phyloP scores from a whole-genome alignment of 805 yeast genomes.

The Komagataella populi region DNA sequence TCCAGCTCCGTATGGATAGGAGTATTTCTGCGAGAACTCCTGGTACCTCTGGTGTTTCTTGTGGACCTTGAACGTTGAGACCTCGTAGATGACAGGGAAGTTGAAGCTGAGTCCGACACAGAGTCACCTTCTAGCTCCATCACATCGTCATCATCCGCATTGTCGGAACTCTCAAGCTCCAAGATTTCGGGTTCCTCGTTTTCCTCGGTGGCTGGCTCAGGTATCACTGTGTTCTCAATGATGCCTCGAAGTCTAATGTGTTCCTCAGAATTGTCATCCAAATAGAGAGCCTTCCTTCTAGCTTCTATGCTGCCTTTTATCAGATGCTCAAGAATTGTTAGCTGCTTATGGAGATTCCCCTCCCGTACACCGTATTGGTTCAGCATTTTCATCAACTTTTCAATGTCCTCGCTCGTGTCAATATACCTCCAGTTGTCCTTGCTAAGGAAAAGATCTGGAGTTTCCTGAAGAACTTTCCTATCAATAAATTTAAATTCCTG shows the following conservation, averaged over 20 bases:
- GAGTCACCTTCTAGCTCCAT: neutral
- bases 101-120: neutral
- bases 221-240: conserved; percentile 21
- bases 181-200: conserved; percentile 7
- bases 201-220: conserved; percentile 13
- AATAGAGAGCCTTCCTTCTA: conserved; percentile 38
- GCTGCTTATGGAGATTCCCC: conserved; percentile 46
- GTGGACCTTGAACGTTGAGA: conserved; percentile 17
- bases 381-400: conserved; percentile 46
- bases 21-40: neutral
- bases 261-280: conserved; percentile 27
- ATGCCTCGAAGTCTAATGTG: conserved; percentile 26
- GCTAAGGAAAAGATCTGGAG: conserved; percentile 37
- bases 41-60: neutral
- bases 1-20: neutral
- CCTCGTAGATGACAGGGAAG: conserved; percentile 6
- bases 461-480: conserved; percentile 57
- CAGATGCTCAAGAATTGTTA: conserved; percentile 35
- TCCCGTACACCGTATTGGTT: conserved; percentile 70
- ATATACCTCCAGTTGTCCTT: conserved; percentile 57
- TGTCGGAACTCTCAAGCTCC: conserved; percentile 3
- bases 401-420: conserved; percentile 48
- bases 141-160: conserved; percentile 3
- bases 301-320: conserved; percentile 42
- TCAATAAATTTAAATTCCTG: conserved; percentile 23